Conservation (phyloP, 208 protist genomes). For the Angomonas desouzai region DNA sequence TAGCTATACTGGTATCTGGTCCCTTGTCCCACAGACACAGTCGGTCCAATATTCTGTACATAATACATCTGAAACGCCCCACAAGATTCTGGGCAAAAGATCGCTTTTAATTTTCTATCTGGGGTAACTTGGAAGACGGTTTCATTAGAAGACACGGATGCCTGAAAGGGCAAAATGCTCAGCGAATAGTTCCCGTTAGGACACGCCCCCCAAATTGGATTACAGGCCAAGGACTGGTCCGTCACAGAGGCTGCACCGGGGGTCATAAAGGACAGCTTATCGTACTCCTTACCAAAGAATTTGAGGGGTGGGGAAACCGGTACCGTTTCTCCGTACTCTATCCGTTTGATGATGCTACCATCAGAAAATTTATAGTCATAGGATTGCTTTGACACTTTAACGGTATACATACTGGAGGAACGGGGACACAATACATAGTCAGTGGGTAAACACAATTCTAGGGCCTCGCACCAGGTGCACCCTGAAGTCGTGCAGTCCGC, state of each 20-base stretch:
- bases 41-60: not conserved
- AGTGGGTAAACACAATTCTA: not conserved
- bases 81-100: not conserved
- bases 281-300: not conserved
- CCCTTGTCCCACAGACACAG: not conserved
- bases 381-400: not conserved
- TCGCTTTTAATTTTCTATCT: not conserved
- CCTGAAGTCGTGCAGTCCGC: not conserved
- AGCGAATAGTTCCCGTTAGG: slow-evolving; percentile 24
- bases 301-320: too few species aligned
- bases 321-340: not conserved
- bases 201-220: slow-evolving; percentile 18
- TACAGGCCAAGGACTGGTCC: not conserved
- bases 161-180: slow-evolving; percentile 20
- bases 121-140: not conserved
- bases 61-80: not conserved
- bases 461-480: not conserved
- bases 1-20: not conserved
- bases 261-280: not conserved
- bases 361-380: not conserved
- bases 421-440: not conserved
- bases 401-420: not conserved
- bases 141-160: not conserved
- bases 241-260: not conserved
- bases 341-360: not conserved